A percentile compares a stretch with the other conserved stretches of the same genome.
These are phyloP conservation scores for Peronospora destructor DNA, from an alignment of 352 stramenopile species.

Conservation along the genomic window DNA sequence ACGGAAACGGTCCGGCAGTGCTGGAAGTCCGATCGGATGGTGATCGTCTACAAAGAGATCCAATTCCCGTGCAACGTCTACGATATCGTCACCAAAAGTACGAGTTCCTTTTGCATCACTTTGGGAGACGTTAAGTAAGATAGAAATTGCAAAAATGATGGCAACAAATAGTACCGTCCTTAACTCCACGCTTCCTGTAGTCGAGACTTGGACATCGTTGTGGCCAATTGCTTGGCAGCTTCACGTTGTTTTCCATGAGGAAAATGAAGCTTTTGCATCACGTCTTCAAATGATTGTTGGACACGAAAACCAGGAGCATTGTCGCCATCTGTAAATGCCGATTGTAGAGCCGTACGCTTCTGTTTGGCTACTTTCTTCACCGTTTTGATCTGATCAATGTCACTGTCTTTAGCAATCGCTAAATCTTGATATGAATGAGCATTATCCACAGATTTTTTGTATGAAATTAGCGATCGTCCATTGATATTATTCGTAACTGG, in stretches of 20 bases:
- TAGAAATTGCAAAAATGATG: constrained; percentile 73
- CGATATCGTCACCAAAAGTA: constrained; percentile 78
- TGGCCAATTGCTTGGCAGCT: constrained; percentile 40
- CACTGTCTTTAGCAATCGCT: too few relatives aligned
- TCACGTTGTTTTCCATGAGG: constrained; percentile 41
- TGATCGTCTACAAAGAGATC: constrained; percentile 51
- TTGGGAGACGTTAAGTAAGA: not conserved
- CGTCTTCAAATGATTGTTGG: constrained; percentile 43
- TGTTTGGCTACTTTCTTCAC: constrained; percentile 17
- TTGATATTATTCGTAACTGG: constrained; percentile 13
- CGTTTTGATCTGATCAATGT: constrained; percentile 13
- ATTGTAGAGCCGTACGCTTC: constrained; percentile 40
- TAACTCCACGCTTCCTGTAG: constrained; percentile 64
- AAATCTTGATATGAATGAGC: too few relatives aligned
- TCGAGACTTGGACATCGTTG: constrained; percentile 36
- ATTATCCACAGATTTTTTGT: constrained; percentile 57
- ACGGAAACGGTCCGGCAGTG: constrained; percentile 43
- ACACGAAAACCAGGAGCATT: constrained; percentile 40
- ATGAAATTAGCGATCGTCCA: constrained; percentile 58
- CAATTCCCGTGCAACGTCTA: constrained; percentile 67
- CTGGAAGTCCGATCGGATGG: constrained; percentile 41
- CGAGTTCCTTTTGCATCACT: constrained; percentile 10
- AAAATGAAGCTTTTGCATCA: constrained; percentile 75
- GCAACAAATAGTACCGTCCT: constrained; percentile 72
- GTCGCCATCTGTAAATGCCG: constrained; percentile 48